A percentile compares a stretch with the other conserved stretches of the same genome.
phyloP scores from a whole-genome alignment of 768 basidiomycete species.

The Paxillus ammoniavirescens region DNA sequence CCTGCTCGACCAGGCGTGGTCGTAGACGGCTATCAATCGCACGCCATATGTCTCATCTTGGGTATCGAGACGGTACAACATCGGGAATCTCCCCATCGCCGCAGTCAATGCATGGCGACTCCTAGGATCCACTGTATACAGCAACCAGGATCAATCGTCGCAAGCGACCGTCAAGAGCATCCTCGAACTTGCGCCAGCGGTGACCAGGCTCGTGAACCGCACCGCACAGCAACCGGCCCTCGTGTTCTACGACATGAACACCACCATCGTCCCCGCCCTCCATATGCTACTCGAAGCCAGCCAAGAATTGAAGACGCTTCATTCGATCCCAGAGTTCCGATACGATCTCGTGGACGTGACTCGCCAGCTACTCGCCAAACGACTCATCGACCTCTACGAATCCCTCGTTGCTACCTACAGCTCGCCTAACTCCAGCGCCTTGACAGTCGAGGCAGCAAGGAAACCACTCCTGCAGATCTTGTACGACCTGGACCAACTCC shows the following conservation, averaged over 20 bases:
- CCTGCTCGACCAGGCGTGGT: slow-evolving; percentile 43
- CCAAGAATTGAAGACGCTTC: slow-evolving; percentile 15
- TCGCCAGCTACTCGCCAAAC: slow-evolving; percentile 39
- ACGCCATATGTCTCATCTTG: slow-evolving; percentile 32
- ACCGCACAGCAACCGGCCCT: slow-evolving; percentile 33
- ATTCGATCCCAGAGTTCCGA: slow-evolving; percentile 31
- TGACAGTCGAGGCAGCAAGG: slow-evolving; percentile 22
- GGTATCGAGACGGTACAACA: slow-evolving; percentile 35
- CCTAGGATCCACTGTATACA: slow-evolving; percentile 38
- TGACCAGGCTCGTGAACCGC: slow-evolving; percentile 33
- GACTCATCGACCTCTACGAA: slow-evolving; percentile 34
- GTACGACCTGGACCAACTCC: slow-evolving; percentile 33
- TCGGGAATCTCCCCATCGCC: slow-evolving; percentile 23
- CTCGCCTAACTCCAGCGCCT: slow-evolving; percentile 15
- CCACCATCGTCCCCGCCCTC: slow-evolving; percentile 74
- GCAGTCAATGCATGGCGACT: slow-evolving; percentile 35
- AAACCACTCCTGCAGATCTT: slow-evolving; percentile 31
- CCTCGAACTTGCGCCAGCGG: slow-evolving; percentile 34
- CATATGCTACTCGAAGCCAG: slow-evolving; percentile 55
- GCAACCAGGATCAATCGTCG: slow-evolving; percentile 31
- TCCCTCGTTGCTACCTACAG: slow-evolving; percentile 32
- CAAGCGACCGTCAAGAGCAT: slow-evolving; percentile 39
- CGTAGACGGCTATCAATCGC: slow-evolving; percentile 30
- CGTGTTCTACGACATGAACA: slow-evolving; percentile 37
- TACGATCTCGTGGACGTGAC: slow-evolving; percentile 40